Base-by-base conservation (phyloP, 345 rosid species). In the Gossypium turneri region DNA sequence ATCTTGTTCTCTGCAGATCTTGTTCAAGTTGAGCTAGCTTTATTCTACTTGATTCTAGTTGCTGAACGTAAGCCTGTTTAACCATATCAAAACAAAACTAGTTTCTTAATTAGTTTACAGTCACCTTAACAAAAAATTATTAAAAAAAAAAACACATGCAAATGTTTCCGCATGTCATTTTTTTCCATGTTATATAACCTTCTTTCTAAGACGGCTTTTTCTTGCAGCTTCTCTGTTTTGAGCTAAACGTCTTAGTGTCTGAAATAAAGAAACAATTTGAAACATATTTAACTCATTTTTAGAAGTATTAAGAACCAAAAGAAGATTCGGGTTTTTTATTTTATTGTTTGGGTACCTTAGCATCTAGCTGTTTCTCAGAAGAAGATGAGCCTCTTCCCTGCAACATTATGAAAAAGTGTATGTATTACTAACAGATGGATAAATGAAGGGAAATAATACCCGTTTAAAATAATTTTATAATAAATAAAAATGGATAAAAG, bases 201-300 rank as follows among this genome's bases (percentile, higher is more conserved):
- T 95, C 86, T 95, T 95, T 76, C 99, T 90, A 16, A 95, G 88
- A 67, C 99, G 94, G 77, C 99, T 95, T 84, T 95, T 95, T 72
- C 88, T 91, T 70, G 99, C 99, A 82, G 99, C 99, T 89, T 95
- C 99, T 87, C 99, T 91, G 88, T 95, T 95, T 79, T 95, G 99
- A 76, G 99, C 99, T 74, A 95, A 88, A 70, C 99, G 96, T 87
- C 99, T 93, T 72, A 90, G 72, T 77, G 97, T 91, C 99, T 95
- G 90, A 75, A 77, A 70, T 50, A 61, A 12, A 59, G 3, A 60
- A 60, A 24, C 27, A 74, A 13, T 8, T 38, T 27, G 34, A 67
- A 56, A 51, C 20, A 74, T 12, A 12, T 47, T 15, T 53, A 75
- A 50, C 24, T 45, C 17, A 19, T 24, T 11, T 2, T 12, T 10